These are phyloP conservation scores for Vitis rotundifolia DNA, from an alignment of 164 flowering plant species.

Conservation along the genomic window DNA sequence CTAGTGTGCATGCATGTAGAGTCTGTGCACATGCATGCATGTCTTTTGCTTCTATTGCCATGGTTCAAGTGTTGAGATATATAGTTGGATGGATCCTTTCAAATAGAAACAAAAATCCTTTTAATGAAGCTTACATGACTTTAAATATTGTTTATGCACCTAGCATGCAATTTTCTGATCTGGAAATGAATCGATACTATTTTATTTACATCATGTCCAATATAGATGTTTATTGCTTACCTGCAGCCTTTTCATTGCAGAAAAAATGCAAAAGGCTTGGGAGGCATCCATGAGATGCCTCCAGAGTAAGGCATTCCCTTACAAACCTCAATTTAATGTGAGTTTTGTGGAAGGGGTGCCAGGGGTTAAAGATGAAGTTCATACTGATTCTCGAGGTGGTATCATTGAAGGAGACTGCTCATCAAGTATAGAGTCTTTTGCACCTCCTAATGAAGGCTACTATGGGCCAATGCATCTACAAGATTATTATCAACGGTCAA, in stretches of 20 bases:
- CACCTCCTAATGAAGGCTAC: conserved; percentile 38
- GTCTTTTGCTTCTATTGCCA: too few species aligned
- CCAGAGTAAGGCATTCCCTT: conserved; percentile 44
- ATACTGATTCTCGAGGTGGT: conserved; percentile 33
- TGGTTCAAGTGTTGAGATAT: too few species aligned
- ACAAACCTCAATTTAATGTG: conserved; percentile 32
- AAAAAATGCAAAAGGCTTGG: conserved; percentile 51
- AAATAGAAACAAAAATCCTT: too few species aligned
- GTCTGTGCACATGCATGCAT: too few species aligned
- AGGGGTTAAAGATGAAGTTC: conserved; percentile 40
- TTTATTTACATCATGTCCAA: too few species aligned
- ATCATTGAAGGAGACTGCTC: conserved; percentile 26
- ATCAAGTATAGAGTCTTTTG: conserved; percentile 30
- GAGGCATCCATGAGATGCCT: conserved; percentile 70
- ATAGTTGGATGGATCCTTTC: too few species aligned
- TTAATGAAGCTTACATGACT: too few species aligned
- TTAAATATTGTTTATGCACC: too few species aligned
- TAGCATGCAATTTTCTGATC: too few species aligned
- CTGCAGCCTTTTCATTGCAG: conserved; percentile 30
- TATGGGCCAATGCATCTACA: conserved; percentile 37
- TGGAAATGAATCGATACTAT: too few species aligned
- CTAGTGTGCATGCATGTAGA: too few species aligned
- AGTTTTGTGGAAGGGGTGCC: conserved; percentile 36
- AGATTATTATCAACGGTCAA: conserved; percentile 43
- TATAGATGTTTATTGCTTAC: too few species aligned